Evolutionary conservation across 2,329 filamentous ascomycete genomes (phyloP).

Genomic region (Fusarium sp.): DNA sequence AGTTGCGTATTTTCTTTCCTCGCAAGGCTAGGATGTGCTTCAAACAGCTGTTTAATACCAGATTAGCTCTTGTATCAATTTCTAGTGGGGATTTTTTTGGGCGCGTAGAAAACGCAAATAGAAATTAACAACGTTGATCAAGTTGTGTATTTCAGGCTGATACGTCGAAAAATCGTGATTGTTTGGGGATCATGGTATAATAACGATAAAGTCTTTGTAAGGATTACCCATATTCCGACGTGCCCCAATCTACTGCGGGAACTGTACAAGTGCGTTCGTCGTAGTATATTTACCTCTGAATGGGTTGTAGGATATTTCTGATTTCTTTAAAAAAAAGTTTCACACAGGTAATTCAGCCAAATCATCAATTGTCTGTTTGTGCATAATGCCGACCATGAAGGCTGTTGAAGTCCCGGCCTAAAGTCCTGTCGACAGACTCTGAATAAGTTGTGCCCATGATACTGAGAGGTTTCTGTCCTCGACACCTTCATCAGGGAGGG

Average conservation of each 20-base stretch:
- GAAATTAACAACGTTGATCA: neutral
- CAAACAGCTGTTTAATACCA: neutral
- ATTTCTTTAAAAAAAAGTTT: too few relatives aligned
- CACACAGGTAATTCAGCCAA: too few relatives aligned
- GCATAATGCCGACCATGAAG: neutral
- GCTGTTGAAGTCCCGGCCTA: neutral
- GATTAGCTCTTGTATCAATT: too few relatives aligned
- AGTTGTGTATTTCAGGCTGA: too few relatives aligned
- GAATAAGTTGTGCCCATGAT: too few relatives aligned
- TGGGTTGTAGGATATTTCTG: too few relatives aligned
- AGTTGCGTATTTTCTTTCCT: too few relatives aligned
- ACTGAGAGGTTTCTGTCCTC: too few relatives aligned
- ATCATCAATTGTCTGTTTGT: too few relatives aligned
- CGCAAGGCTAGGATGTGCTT: too few relatives aligned
- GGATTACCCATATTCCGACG: neutral
- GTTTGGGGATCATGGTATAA: neutral
- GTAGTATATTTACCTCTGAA: neutral
- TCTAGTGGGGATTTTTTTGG: neutral
- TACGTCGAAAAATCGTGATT: neutral
- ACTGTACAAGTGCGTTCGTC: neutral
- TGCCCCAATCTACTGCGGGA: neutral
- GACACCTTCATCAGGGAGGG: too few relatives aligned
- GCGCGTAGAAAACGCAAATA: neutral
- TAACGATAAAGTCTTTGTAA: neutral
- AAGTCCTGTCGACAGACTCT: neutral